Evolutionary conservation across 768 basidiomycete genomes (phyloP).

Genomic region (Lactifluus echinatus): DNA sequence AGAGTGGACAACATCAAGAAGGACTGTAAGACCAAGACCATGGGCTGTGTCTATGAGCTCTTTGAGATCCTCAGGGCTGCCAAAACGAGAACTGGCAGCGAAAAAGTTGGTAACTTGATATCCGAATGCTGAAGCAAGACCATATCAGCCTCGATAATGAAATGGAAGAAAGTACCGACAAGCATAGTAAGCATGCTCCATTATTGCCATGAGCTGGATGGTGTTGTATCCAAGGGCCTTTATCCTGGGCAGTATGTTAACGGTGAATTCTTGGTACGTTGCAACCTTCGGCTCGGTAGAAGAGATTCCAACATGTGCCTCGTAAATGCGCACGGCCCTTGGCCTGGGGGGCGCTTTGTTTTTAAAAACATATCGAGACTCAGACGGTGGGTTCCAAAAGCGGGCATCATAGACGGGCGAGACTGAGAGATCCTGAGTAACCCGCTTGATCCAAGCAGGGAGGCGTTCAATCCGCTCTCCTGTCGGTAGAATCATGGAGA

Average conservation of each 20-base stretch:
- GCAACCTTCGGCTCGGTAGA: slow-evolving; percentile 82
- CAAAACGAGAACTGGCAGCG: slow-evolving; percentile 92
- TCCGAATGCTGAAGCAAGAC: slow-evolving; percentile 66
- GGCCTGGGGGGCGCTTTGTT: slow-evolving; percentile 62
- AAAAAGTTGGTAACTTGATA: slow-evolving; percentile 99
- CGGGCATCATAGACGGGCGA: slow-evolving; percentile 93
- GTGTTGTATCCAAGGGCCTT: slow-evolving; percentile 89
- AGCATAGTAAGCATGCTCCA: slow-evolving; percentile 98
- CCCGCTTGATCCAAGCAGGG: slow-evolving; percentile 90
- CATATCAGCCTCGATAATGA: slow-evolving; percentile 1
- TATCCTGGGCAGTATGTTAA: slow-evolving; percentile 77
- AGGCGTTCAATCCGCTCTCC: slow-evolving; percentile 83
- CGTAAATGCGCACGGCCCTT: slow-evolving; percentile 73
- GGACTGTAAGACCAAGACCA: slow-evolving; percentile 82
- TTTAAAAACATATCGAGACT: slow-evolving; percentile 73
- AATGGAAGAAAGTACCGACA: slow-evolving; percentile 44
- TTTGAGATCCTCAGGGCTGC: slow-evolving; percentile 90
- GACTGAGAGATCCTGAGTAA: slow-evolving; percentile 85
- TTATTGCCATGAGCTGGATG: slow-evolving; percentile 97
- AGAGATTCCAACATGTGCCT: slow-evolving; percentile 97
- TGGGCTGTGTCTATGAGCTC: slow-evolving; percentile 95
- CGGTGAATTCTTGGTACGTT: slow-evolving; percentile 92
- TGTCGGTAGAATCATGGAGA: slow-evolving; percentile 79
- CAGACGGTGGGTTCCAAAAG: slow-evolving; percentile 93
- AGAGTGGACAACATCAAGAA: slow-evolving; percentile 95